phyloP scores from a whole-genome alignment of 2,329 filamentous ascomycete species.

The Rhynchosporium graminicola region DNA sequence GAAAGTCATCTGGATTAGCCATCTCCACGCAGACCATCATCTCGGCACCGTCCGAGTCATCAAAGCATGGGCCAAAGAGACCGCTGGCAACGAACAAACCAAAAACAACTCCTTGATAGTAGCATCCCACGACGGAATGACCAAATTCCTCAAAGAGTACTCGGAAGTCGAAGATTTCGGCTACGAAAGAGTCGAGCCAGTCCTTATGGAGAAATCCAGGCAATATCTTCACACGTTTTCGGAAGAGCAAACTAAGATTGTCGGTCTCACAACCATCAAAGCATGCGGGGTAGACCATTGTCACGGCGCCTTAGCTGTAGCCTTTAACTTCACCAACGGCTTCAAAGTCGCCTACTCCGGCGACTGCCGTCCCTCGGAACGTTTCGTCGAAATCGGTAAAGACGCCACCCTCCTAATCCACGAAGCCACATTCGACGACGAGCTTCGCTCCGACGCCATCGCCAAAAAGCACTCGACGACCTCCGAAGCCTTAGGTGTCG shows the following conservation, averaged over 20 bases:
- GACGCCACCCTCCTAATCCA: slow-evolving; percentile 85
- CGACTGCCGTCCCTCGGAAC: slow-evolving; percentile 78
- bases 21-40: slow-evolving; percentile 95
- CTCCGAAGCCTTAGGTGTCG: slow-evolving; percentile 79
- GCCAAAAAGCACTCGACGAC: slow-evolving; percentile 93
- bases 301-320: slow-evolving; percentile 71
- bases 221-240: slow-evolving; percentile 41
- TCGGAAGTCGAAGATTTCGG: slow-evolving; percentile 75
- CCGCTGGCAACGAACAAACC: slow-evolving; percentile 44
- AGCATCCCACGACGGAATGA: slow-evolving; percentile 70
- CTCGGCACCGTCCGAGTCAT: slow-evolving; percentile 82
- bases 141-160: slow-evolving; percentile 78
- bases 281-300: slow-evolving; percentile 77
- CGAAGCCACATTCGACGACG: slow-evolving; percentile 94
- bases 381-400: slow-evolving; percentile 70
- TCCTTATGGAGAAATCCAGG: slow-evolving; percentile 27
- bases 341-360: slow-evolving; percentile 93
- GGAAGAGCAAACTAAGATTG: slow-evolving; percentile 48
- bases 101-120: slow-evolving; percentile 56
- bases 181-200: slow-evolving; percentile 49
- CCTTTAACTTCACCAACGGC: slow-evolving; percentile 73
- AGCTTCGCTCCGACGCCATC: slow-evolving; percentile 72
- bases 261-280: slow-evolving; percentile 67
- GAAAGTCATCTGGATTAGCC: slow-evolving; percentile 86
- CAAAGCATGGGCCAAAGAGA: slow-evolving; percentile 71